A percentile compares a stretch with the other conserved stretches of the same genome.
These are phyloP conservation scores for Phyllachora maydis DNA, from an alignment of 2,329 filamentous ascomycete genomes.

Conservation along the genomic window DNA sequence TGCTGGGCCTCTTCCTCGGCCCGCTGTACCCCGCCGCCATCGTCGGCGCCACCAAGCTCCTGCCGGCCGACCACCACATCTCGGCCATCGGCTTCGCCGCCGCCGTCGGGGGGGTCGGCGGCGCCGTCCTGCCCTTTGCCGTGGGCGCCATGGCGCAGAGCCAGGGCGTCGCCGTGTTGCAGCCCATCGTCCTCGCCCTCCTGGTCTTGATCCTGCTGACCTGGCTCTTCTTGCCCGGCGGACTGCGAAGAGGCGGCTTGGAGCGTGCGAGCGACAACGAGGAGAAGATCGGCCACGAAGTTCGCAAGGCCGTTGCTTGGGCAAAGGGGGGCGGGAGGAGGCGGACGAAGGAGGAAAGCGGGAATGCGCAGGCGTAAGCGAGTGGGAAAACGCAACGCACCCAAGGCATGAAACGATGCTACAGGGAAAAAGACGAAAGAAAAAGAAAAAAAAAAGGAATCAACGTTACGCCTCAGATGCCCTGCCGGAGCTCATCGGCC, in stretches of 20 bases:
- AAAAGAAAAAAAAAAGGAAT: background rate
- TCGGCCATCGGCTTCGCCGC: slow-evolving; percentile 64
- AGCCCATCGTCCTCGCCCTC: slow-evolving; percentile 30
- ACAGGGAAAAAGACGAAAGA: slow-evolving; percentile 1
- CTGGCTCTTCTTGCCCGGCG: slow-evolving; percentile 22
- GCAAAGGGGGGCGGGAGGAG: background rate
- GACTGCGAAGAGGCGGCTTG: slow-evolving; percentile 16
- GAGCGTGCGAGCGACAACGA: slow-evolving; percentile 16
- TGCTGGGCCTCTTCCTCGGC: slow-evolving; percentile 64
- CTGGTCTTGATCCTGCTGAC: slow-evolving; percentile 20
- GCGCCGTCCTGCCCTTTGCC: slow-evolving; percentile 43
- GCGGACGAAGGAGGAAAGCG: too few relatives aligned
- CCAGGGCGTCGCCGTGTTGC: slow-evolving; percentile 32
- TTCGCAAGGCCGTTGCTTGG: slow-evolving; percentile 5
- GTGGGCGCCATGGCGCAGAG: slow-evolving; percentile 45
- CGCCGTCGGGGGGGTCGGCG: slow-evolving; percentile 56
- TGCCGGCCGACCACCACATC: slow-evolving; percentile 56
- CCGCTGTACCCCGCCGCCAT: slow-evolving; percentile 61
- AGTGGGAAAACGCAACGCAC: background rate
- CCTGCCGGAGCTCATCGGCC: slow-evolving; percentile 37
- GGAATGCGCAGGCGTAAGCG: background rate
- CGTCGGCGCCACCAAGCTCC: slow-evolving; percentile 51
- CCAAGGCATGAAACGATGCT: too few relatives aligned
- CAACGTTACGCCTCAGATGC: slow-evolving; percentile 2
- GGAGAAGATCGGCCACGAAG: slow-evolving; percentile 14